Evolutionary conservation across 73 alveolate genomes (phyloP).

Genomic region (Paramecium tetraurelia): DNA sequence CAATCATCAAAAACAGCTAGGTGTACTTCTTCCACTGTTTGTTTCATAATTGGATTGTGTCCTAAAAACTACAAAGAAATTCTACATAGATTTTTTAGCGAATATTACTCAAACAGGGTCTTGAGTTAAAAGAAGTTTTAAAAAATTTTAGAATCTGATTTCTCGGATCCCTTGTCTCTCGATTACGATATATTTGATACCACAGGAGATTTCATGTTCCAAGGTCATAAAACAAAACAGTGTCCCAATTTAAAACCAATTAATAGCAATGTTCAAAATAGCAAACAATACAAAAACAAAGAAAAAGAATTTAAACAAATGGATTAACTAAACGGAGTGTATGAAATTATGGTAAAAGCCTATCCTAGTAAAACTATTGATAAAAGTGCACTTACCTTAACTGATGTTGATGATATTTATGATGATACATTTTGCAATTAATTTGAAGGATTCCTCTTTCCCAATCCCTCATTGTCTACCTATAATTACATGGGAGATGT

Average conservation of each 20-base stretch:
- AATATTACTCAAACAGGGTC: not conserved
- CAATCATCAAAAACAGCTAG: not conserved
- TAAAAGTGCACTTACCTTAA: not conserved
- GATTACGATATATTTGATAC: not conserved
- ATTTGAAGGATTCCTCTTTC: not conserved
- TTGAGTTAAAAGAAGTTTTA: not conserved
- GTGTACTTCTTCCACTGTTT: not conserved
- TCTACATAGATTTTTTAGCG: constrained; percentile 1
- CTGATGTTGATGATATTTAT: not conserved
- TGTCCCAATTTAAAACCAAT: not conserved
- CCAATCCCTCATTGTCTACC: not conserved
- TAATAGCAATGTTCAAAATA: not conserved
- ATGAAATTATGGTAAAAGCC: not conserved
- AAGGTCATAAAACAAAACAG: not conserved
- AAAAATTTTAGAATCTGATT: not conserved
- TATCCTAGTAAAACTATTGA: not conserved
- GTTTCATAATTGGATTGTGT: not conserved
- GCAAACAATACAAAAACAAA: not conserved
- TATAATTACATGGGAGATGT: not conserved
- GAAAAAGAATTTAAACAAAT: not conserved
- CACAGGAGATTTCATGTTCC: not conserved
- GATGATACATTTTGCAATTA: constrained; percentile 8
- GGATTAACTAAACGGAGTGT: not conserved
- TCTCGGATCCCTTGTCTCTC: not conserved
- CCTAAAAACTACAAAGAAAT: not conserved